These are phyloP conservation scores for Colletotrichum navitas DNA, from an alignment of 2,329 filamentous ascomycete genomes.

Conservation along the genomic window DNA sequence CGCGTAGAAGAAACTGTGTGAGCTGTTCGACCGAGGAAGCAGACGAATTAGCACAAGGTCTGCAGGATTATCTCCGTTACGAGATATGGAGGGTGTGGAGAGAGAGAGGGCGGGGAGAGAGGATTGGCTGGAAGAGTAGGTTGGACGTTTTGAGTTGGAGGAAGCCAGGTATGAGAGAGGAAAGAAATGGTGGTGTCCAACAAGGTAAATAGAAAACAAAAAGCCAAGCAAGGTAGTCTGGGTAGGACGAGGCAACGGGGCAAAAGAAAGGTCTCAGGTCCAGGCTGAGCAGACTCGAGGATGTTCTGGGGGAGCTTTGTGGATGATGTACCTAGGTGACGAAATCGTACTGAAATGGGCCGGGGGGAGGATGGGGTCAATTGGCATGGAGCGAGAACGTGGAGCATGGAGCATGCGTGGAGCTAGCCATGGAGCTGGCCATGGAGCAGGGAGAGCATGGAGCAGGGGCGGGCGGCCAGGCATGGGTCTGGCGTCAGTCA, in stretches of 20 bases:
- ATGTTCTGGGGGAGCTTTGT: conserved; percentile 27
- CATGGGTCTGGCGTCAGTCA: conserved; percentile 20
- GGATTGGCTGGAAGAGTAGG: neutral
- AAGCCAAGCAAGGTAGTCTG: neutral
- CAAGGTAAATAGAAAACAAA: conserved; percentile 1
- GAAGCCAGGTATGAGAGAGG: neutral
- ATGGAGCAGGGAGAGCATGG: conserved; percentile 32
- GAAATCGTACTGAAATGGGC: conserved; percentile 40
- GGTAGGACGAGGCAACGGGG: neutral
- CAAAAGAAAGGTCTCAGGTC: conserved; percentile 1
- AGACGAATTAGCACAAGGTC: conserved; percentile 42
- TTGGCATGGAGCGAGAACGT: conserved; percentile 31
- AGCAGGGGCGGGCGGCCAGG: conserved; percentile 28
- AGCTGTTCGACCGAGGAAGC: conserved; percentile 53
- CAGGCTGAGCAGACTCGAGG: neutral
- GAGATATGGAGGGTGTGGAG: conserved; percentile 33
- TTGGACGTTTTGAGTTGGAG: neutral
- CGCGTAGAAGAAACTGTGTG: conserved; percentile 65
- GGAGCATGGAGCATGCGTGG: conserved; percentile 30
- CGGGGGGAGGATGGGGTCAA: conserved; percentile 32
- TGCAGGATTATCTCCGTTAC: conserved; percentile 28
- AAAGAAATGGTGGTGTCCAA: conserved; percentile 3
- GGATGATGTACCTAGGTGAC: conserved; percentile 42
- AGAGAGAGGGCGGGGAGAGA: conserved; percentile 46
- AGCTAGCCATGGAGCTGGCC: conserved; percentile 34